Evolutionary conservation across 257 asterid species (phyloP).

Genomic region (Haberlea rhodopensis): DNA sequence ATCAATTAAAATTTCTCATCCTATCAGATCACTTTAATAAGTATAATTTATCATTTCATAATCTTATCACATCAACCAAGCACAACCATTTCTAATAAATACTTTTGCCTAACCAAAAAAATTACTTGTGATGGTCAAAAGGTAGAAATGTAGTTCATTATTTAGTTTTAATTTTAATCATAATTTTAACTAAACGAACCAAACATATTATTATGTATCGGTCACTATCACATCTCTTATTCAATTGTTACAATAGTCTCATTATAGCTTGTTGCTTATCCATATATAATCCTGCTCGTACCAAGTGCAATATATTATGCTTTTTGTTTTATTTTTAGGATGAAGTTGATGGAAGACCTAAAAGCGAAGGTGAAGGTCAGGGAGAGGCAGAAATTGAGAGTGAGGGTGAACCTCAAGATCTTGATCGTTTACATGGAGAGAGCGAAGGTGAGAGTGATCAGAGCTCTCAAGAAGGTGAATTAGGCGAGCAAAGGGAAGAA

Average conservation of each 20-base stretch:
- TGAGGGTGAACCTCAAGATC: slow-evolving; percentile 69
- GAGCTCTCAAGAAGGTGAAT: slow-evolving; percentile 76
- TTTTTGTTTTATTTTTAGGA: slow-evolving; percentile 37
- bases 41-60: too few relatives aligned
- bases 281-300: too few relatives aligned
- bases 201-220: not conserved
- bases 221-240: too few relatives aligned
- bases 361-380: slow-evolving; percentile 60
- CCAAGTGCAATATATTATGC: not conserved
- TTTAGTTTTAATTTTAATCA: too few relatives aligned
- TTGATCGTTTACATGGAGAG: slow-evolving; percentile 58
- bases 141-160: not conserved
- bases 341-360: slow-evolving; percentile 64
- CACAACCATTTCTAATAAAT: not conserved
- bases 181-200: not conserved
- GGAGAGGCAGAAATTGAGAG: slow-evolving; percentile 73
- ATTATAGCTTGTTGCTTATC: too few relatives aligned
- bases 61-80: not conserved
- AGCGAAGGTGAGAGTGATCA: slow-evolving; percentile 82
- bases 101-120: too few relatives aligned
- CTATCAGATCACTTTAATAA: too few relatives aligned
- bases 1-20: too few relatives aligned
- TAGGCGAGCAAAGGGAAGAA: slow-evolving; percentile 78
- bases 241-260: not conserved
- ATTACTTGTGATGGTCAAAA: not conserved